Base-by-base conservation (phyloP, 805 yeast genomes). In the Saccharomycopsis fermentans region DNA sequence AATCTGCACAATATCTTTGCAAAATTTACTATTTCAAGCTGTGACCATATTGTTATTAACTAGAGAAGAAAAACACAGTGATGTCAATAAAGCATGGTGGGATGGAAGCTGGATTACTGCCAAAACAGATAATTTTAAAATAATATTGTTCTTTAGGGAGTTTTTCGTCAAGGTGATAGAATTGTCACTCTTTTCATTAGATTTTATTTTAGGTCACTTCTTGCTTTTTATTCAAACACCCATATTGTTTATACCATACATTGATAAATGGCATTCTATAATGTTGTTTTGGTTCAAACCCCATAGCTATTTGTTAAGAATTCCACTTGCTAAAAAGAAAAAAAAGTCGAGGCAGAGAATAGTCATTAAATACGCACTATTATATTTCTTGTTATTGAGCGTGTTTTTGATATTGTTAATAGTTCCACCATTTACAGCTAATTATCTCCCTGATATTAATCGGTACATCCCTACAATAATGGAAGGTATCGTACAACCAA, bases 231-330 rank as follows among this genome's bases (percentile, higher is more conserved):
- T 84, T 66, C 98, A 92, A 76, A 80, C 89, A 72, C 99, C 99
- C 67, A 69, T 90, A 56, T 77, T 95, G 63, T 78, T 81, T 63
- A 77, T 92, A 68, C 99, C 99, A 68, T 78, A 82, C 72, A 76
- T 90, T 72, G 99, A 94, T 77, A 88, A 88, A 78, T 90, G 96
- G 96, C 99, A 94, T 75, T 92, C 99, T 52, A 84, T 90, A 73
- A 86, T 92, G 95, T 79, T 94, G 74, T 94, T 94, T 86, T 94
- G 99, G 99, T 86, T 95, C 76, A 88, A 90, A 72, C 99, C 99
- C 59, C 79, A 94, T 63, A 86, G 96, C 76, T 96, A 90, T 77
- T 91, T 94, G 70, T 87, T 98, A 75, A 97, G 97, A 62, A 98
- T 99, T 68, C 90, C 94, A 71, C 91, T 90, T 77, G 90, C 98